phyloP scores from a whole-genome alignment of 2,329 filamentous ascomycete species.

The Pseudogymnoascus sp. region DNA sequence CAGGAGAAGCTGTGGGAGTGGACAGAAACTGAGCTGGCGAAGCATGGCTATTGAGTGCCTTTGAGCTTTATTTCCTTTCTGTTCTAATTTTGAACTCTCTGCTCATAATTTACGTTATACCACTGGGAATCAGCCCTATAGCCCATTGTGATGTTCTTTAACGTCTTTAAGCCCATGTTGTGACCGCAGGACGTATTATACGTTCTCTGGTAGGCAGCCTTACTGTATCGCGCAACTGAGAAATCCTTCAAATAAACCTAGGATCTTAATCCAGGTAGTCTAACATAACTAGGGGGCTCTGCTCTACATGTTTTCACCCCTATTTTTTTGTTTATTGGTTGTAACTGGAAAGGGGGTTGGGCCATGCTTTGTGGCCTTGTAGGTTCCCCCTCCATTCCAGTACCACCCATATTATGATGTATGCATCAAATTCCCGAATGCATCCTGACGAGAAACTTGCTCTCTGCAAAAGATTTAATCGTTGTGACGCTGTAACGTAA shows the following conservation, averaged over 20 bases:
- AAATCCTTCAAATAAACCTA: neutral
- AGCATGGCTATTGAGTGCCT: neutral
- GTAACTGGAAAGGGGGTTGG: neutral
- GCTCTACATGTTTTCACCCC: no score
- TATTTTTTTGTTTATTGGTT: neutral
- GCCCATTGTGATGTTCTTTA: neutral
- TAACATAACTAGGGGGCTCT: neutral
- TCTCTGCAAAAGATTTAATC: neutral
- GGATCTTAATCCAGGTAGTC: neutral
- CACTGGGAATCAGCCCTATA: neutral
- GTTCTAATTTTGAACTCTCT: neutral
- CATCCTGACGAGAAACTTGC: neutral
- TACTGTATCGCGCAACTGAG: neutral
- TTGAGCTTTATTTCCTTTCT: neutral
- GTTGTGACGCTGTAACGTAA: neutral
- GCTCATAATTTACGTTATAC: neutral
- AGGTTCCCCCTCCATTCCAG: neutral
- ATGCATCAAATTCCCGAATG: neutral
- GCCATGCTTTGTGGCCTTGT: neutral
- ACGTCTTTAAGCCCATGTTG: neutral
- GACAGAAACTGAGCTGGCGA: conserved; percentile 23
- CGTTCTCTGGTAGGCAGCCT: neutral
- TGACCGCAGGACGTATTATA: neutral
- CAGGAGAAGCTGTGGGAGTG: conserved; percentile 26
- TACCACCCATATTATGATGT: neutral